A percentile compares a stretch with the other conserved stretches of the same genome.
phyloP scores from a whole-genome alignment of 1,284 basidiomycete genomes.

The Leccinum ponderosum region DNA sequence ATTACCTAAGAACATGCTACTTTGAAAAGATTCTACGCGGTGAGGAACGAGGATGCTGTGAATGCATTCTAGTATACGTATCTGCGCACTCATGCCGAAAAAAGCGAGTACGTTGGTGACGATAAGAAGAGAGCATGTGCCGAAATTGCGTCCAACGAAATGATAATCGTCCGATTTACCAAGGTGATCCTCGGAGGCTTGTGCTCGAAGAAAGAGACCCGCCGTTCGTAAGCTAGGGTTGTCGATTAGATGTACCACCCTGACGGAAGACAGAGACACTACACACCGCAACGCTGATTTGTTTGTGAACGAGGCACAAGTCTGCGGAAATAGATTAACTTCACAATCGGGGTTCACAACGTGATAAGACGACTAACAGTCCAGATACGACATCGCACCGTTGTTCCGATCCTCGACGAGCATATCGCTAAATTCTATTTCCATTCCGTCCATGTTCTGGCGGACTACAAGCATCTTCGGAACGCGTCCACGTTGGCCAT shows the following conservation, averaged over 20 bases:
- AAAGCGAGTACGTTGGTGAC: conserved; percentile 10
- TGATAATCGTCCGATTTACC: conserved; percentile 37
- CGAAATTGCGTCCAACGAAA: conserved; percentile 1
- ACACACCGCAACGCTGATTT: conserved; percentile 64
- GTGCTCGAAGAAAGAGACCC: conserved; percentile 40
- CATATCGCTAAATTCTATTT: conserved; percentile 97
- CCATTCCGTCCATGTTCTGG: conserved; percentile 91
- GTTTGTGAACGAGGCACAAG: conserved; percentile 55
- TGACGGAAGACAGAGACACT: neutral
- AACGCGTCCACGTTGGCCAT: conserved; percentile 59
- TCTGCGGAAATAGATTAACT: conserved; percentile 38
- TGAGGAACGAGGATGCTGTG: neutral
- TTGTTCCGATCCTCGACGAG: conserved; percentile 98
- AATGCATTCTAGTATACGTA: conserved; percentile 6
- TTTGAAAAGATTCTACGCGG: neutral
- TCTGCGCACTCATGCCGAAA: conserved; percentile 4
- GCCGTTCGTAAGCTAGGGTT: conserved; percentile 44
- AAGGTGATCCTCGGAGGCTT: conserved; percentile 47
- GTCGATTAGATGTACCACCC: conserved; percentile 3
- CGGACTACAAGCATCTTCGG: conserved; percentile 80
- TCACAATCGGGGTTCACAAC: conserved; percentile 11
- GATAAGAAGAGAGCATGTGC: conserved; percentile 8
- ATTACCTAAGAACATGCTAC: neutral
- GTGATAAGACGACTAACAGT: conserved; percentile 59
- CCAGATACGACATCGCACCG: conserved; percentile 86